These are phyloP conservation scores for Syzygium jambos DNA, from an alignment of 345 rosid species.

Conservation along the genomic window DNA sequence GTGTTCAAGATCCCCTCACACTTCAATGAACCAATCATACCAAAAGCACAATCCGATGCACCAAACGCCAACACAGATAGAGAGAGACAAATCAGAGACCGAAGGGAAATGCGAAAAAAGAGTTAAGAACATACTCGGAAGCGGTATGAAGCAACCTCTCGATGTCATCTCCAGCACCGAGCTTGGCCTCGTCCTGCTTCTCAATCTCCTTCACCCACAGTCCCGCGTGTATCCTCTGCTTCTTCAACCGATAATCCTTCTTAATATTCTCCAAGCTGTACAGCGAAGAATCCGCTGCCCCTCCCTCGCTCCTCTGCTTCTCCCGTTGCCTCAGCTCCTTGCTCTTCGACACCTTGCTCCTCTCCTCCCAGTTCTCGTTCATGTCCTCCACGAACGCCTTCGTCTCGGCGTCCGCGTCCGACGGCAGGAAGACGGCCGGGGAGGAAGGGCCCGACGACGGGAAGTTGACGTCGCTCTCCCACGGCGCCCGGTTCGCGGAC, in stretches of 20 bases:
- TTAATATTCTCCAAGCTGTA: slow-evolving; percentile 80
- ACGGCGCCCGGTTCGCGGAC: slow-evolving; percentile 49
- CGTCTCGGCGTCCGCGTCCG: slow-evolving; percentile 57
- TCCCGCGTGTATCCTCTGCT: slow-evolving; percentile 84
- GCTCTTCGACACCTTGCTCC: slow-evolving; percentile 31
- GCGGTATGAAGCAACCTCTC: slow-evolving; percentile 80
- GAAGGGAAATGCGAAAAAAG: background rate
- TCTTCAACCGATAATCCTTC: slow-evolving; percentile 87
- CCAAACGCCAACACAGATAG: background rate
- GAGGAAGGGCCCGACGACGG: slow-evolving; percentile 13
- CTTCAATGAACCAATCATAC: background rate
- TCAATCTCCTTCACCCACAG: slow-evolving; percentile 91
- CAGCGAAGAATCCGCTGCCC: slow-evolving; percentile 16
- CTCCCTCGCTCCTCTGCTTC: slow-evolving; percentile 8
- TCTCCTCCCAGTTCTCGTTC: slow-evolving; percentile 83
- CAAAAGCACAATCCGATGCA: background rate
- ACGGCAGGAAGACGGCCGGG: slow-evolving; percentile 8
- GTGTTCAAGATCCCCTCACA: background rate
- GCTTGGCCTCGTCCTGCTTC: slow-evolving; percentile 67
- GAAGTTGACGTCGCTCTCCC: slow-evolving; percentile 78
- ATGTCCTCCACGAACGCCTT: slow-evolving; percentile 91
- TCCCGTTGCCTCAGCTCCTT: slow-evolving; percentile 6
- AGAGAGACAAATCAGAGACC: background rate
- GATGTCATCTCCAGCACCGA: slow-evolving; percentile 52
- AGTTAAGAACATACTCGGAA: slow-evolving; percentile 49